Evolutionary conservation across 352 stramenopile species (phyloP), one percentile per base, ranked within the genome.

Genomic region (Pythium dissimile): DNA sequence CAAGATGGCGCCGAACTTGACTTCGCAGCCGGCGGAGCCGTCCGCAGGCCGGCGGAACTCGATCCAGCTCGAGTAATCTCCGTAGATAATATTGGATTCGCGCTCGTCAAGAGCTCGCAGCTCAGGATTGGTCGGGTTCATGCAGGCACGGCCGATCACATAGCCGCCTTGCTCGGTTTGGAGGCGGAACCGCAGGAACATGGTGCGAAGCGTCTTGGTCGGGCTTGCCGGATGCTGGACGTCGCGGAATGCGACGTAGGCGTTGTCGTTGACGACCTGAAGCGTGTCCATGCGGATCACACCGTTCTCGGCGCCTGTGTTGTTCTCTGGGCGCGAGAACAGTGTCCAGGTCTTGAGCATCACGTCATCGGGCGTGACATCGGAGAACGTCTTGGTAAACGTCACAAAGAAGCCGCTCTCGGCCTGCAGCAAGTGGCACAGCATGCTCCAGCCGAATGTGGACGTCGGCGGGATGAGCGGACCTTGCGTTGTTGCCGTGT

Each of bases 1-100:
- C 9, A 75, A 73, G 18, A 75, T 68, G 23, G 71, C 75, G 30
- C 81, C 73, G 59, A 88, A 88, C 59, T 85, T 86, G 66, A 88
- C 73, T 24, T 72, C 69, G 27, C 74, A 81, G 10, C 75, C 73
- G 2, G 23, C 62, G 18, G 30, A 44, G 47, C 59, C 47, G 53
- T 80, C 71, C 1, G 58, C 23, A 5, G 62, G 62, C 20, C 55
- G 32, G 28, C 64, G 63, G 66, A 88, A 88, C 59, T 77, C 69
- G 59, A 77, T 66, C 42, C 58, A 69, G 41, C 58, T 72, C 6
- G 30, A 70, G n/a, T 43, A 63, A 24, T 77, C 69, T 32, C 55
- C 59, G 50, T 68, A 77, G 6, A 73, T 55, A n/a, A 77, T 39
- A 37, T 67, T 52, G 35, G 41, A 23, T 23, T 65, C 49, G 5